These are phyloP conservation scores for Talaromyces funiculosus DNA, from an alignment of 2,329 filamentous ascomycete genomes.

Conservation along the genomic window DNA sequence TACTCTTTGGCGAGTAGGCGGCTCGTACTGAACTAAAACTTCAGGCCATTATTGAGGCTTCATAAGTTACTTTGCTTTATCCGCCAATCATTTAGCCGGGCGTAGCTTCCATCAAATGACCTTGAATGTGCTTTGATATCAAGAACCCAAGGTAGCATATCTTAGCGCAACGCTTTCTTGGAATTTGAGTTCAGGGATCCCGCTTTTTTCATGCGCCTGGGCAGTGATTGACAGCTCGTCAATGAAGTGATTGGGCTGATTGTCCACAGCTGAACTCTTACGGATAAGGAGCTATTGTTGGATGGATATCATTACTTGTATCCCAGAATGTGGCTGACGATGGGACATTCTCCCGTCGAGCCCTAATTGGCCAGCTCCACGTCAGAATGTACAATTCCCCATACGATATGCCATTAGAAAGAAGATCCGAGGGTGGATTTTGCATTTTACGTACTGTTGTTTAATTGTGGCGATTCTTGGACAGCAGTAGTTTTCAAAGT, in stretches of 20 bases:
- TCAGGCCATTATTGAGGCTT: background rate
- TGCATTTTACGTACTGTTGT: background rate
- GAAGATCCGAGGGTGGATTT: background rate
- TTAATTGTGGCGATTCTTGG: background rate
- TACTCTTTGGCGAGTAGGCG: background rate
- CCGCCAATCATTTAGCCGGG: constrained; percentile 2
- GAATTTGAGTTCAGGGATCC: background rate
- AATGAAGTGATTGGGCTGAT: background rate
- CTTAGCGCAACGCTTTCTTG: background rate
- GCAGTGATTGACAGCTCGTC: background rate
- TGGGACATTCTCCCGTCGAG: background rate
- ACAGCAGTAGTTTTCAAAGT: background rate
- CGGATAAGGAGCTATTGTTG: background rate
- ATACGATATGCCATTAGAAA: background rate
- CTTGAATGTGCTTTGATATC: background rate
- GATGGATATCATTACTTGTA: constrained; percentile 2
- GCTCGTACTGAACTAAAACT: background rate
- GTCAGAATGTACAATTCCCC: background rate
- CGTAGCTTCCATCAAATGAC: constrained; percentile 6
- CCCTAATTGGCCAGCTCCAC: background rate
- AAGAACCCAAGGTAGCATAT: background rate
- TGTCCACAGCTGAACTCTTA: background rate
- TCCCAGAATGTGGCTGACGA: constrained; percentile 11
- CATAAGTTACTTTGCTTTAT: background rate
- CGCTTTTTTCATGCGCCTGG: background rate